A percentile compares a stretch with the other conserved stretches of the same genome.
phyloP scores from a whole-genome alignment of 371 early-diverging fungal genomes.

The Apophysomyces trapeziformis region DNA sequence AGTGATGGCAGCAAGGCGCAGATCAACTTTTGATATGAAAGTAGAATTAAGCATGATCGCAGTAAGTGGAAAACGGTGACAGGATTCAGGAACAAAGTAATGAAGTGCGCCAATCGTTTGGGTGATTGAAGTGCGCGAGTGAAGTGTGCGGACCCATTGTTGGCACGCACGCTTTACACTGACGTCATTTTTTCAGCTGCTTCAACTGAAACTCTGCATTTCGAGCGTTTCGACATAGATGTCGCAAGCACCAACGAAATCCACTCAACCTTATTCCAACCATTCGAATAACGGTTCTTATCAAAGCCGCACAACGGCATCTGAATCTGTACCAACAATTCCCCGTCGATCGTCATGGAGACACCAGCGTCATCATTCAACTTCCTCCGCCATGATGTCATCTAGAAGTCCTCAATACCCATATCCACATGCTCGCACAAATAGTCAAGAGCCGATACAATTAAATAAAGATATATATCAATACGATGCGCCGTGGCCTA shows the following conservation, averaged over 20 bases:
- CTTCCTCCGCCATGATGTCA: background rate
- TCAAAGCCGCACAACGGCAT: background rate
- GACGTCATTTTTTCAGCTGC: background rate
- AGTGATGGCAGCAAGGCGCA: no score
- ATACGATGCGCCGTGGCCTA: constrained; percentile 80
- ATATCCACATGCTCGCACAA: constrained; percentile 10
- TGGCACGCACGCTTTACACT: background rate
- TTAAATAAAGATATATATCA: constrained; percentile 69
- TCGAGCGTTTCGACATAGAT: background rate
- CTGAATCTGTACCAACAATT: constrained; percentile 1
- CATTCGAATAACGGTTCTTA: background rate
- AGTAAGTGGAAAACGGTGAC: no score
- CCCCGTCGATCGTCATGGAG: constrained; percentile 8
- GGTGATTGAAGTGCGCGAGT: no score
- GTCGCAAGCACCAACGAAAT: background rate
- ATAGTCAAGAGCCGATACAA: constrained; percentile 5
- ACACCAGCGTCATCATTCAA: constrained; percentile 9
- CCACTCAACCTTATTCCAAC: background rate
- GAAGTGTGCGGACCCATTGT: no score
- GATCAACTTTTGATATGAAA: no score
- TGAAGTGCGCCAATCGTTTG: no score
- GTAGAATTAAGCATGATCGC: no score
- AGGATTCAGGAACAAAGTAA: no score
- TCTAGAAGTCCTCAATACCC: constrained; percentile 13
- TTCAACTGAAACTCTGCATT: background rate